A percentile compares a stretch with the other conserved stretches of the same genome.
Evolutionary conservation across 75 land plant genomes (phyloP).

Genomic region (Cunninghamia lanceolata): DNA sequence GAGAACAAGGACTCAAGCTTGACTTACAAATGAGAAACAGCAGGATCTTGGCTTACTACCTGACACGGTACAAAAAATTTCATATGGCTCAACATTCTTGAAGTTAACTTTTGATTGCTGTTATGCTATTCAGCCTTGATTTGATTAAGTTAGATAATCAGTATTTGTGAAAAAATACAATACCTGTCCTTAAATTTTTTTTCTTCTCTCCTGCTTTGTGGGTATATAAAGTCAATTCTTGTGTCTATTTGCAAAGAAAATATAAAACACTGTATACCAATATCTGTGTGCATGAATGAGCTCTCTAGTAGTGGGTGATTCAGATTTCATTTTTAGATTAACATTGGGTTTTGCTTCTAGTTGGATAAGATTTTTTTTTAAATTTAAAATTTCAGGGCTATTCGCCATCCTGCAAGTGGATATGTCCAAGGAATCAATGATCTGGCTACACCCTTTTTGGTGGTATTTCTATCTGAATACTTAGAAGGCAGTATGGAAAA

Average conservation of each 20-base stretch:
- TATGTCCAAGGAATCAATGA: conserved; percentile 99
- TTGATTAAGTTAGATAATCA: background rate
- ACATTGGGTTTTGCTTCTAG: background rate
- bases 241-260: background rate
- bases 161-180: background rate
- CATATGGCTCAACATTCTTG: background rate
- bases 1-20: too few species aligned
- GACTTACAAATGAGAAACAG: too few species aligned
- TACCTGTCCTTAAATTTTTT: background rate
- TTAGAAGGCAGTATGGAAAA: conserved; percentile 75
- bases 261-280: background rate
- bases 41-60: background rate
- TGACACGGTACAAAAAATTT: too few species aligned
- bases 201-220: background rate
- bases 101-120: background rate
- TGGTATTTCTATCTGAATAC: conserved; percentile 92
- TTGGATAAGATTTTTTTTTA: background rate
- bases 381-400: conserved; percentile 73
- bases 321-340: background rate
- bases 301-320: background rate
- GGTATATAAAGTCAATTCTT: background rate
- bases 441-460: conserved; percentile 93
- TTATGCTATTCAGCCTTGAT: background rate
- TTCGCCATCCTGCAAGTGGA: conserved; percentile 99
- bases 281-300: background rate